phyloP scores from a whole-genome alignment of 169 alveolate genomes.

The Blepharisma undulans region DNA sequence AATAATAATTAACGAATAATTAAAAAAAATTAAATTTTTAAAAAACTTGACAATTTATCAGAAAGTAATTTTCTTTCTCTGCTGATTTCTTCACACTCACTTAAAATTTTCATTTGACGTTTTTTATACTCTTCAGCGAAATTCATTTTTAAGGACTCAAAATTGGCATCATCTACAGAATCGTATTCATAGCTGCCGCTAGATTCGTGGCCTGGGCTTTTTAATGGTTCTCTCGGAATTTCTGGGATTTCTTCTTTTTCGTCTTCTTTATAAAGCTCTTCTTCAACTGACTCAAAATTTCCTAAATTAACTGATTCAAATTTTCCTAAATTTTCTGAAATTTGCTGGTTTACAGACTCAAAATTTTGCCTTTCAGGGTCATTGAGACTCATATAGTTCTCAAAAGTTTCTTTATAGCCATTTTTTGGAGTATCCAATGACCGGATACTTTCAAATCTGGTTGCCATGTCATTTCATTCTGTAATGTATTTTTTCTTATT shows the following conservation, averaged over 20 bases:
- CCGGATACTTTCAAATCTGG: not conserved
- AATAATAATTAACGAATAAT: not conserved
- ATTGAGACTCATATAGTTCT: not conserved
- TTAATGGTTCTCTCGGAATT: not conserved
- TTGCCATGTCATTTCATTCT: not conserved
- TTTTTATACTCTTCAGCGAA: not conserved
- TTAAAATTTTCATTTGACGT: not conserved
- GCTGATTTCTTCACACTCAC: not conserved
- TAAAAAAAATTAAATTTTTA: too few relatives aligned
- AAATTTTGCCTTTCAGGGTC: not conserved
- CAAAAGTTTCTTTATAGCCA: not conserved
- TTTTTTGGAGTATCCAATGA: not conserved
- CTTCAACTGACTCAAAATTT: not conserved
- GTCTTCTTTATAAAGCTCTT: not conserved
- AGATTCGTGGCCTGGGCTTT: not conserved
- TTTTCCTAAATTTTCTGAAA: not conserved
- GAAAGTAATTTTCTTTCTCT: not conserved
- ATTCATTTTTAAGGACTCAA: not conserved
- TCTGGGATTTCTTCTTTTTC: not conserved
- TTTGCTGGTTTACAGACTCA: not conserved
- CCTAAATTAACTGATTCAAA: not conserved
- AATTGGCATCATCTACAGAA: not conserved
- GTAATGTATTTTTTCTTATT: not conserved
- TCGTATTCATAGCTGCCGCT: not conserved
- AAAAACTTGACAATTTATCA: not conserved